Percentiles rank a stretch among this genome's conserved stretches.
Evolutionary conservation across 306 rosid genomes (phyloP).

Genomic region (Prunus mume): DNA sequence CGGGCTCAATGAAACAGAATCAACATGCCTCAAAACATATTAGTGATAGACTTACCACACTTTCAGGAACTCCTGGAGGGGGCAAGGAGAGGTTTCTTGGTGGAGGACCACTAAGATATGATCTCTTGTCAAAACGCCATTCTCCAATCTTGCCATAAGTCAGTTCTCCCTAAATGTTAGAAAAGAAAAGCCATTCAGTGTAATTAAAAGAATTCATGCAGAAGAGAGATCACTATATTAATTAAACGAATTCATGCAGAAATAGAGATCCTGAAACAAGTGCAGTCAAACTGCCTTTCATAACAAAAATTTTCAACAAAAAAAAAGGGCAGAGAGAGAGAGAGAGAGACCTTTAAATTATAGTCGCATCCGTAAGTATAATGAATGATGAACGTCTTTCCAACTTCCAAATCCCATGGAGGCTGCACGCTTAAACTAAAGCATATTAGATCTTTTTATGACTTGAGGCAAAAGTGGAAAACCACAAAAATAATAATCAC

Average conservation of each 20-base stretch:
- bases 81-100: slow-evolving; percentile 81
- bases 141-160: slow-evolving; percentile 85
- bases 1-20: neutral
- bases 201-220: neutral
- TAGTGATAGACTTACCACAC: slow-evolving; percentile 62
- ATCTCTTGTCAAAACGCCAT: slow-evolving; percentile 97
- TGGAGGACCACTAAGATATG: slow-evolving; percentile 74
- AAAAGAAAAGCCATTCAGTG: neutral
- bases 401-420: slow-evolving; percentile 72
- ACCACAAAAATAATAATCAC: neutral
- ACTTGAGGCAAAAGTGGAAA: slow-evolving; percentile 9
- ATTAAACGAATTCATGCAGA: neutral
- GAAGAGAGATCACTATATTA: neutral
- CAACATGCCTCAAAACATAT: neutral
- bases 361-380: slow-evolving; percentile 91
- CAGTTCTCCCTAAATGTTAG: slow-evolving; percentile 53
- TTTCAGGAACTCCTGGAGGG: slow-evolving; percentile 92
- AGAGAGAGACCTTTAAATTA: slow-evolving; percentile 55
- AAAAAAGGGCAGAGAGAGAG: neutral
- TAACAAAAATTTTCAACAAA: neutral
- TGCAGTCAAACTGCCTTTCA: neutral
- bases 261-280: neutral
- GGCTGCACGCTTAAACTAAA: slow-evolving; percentile 58
- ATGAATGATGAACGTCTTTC: slow-evolving; percentile 64
- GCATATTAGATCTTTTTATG: slow-evolving; percentile 12